Evolutionary conservation across 2,329 filamentous ascomycete genomes (phyloP).

Genomic region (Exutisphaerella laricina): DNA sequence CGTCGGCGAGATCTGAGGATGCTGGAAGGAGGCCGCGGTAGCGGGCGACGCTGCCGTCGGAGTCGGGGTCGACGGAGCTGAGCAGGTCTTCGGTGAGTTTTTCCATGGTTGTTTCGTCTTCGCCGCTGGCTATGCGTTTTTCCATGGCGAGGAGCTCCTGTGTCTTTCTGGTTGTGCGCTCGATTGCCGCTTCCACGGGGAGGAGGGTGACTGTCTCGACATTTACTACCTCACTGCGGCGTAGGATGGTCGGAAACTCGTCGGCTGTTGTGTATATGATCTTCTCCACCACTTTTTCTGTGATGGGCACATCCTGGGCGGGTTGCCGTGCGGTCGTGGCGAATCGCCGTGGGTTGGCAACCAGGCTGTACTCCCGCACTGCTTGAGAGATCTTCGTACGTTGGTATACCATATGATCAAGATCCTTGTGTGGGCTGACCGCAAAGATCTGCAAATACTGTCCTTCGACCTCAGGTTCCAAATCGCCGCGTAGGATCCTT

Average conservation of each 20-base stretch:
- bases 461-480: conserved; percentile 73
- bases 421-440: conserved; percentile 75
- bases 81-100: conserved; percentile 69
- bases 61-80: conserved; percentile 67
- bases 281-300: conserved; percentile 77
- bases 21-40: conserved; percentile 69
- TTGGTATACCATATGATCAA: conserved; percentile 78
- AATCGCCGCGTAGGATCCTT: conserved; percentile 66
- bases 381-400: conserved; percentile 75
- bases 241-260: conserved; percentile 82
- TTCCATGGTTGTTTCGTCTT: conserved; percentile 59
- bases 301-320: conserved; percentile 54
- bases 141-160: conserved; percentile 74
- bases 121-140: conserved; percentile 55
- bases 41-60: conserved; percentile 69
- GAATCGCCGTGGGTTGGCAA: conserved; percentile 71
- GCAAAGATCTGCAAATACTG: conserved; percentile 81
- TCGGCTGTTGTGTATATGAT: conserved; percentile 77
- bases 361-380: conserved; percentile 79
- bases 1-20: conserved; percentile 36
- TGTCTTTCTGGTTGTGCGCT: conserved; percentile 85
- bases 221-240: conserved; percentile 76
- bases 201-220: conserved; percentile 61
- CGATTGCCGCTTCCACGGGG: conserved; percentile 80
- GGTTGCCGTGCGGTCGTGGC: conserved; percentile 69